Percentiles rank a stretch among this genome's conserved stretches.
These are phyloP conservation scores for Morella rubra DNA, from an alignment of 306 rosid species.

Conservation along the genomic window DNA sequence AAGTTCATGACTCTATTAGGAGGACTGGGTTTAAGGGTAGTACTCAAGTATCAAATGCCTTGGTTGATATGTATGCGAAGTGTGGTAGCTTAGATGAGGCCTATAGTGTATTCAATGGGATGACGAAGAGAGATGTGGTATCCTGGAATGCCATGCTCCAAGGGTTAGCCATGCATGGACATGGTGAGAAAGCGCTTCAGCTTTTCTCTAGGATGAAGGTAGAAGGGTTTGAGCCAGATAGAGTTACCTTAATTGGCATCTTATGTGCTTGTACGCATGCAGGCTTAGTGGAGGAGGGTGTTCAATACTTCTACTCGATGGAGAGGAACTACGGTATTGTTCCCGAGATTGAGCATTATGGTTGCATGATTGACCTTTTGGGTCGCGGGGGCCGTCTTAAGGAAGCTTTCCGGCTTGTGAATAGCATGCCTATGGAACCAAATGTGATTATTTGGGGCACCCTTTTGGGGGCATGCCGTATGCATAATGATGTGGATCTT, in stretches of 20 bases:
- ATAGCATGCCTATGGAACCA: slow-evolving; percentile 75
- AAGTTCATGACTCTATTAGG: slow-evolving; percentile 50
- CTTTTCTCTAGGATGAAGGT: slow-evolving; percentile 63
- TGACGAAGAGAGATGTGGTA: slow-evolving; percentile 52
- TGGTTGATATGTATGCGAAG: slow-evolving; percentile 85
- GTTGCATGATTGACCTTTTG: slow-evolving; percentile 84
- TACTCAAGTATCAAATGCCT: slow-evolving; percentile 64
- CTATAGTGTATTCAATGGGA: slow-evolving; percentile 43
- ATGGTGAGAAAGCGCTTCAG: slow-evolving; percentile 62
- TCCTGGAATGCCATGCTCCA: slow-evolving; percentile 90
- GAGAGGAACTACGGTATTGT: slow-evolving; percentile 60
- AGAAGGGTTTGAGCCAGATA: slow-evolving; percentile 69
- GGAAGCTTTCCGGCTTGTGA: slow-evolving; percentile 71
- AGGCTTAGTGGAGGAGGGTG: slow-evolving; percentile 72
- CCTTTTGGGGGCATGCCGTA: slow-evolving; percentile 78
- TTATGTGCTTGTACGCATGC: slow-evolving; percentile 81
- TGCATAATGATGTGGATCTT: slow-evolving; percentile 70
- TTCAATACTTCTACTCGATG: slow-evolving; percentile 58
- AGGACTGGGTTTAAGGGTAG: slow-evolving; percentile 53
- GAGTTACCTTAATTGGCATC: slow-evolving; percentile 63
- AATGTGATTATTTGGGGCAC: slow-evolving; percentile 67
- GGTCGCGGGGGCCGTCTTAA: slow-evolving; percentile 75
- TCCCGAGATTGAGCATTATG: slow-evolving; percentile 72
- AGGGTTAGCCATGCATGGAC: slow-evolving; percentile 78
- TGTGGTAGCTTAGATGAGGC: slow-evolving; percentile 67